Conservation (phyloP, 2,329 filamentous ascomycete species). For the Didymella pomorum region DNA sequence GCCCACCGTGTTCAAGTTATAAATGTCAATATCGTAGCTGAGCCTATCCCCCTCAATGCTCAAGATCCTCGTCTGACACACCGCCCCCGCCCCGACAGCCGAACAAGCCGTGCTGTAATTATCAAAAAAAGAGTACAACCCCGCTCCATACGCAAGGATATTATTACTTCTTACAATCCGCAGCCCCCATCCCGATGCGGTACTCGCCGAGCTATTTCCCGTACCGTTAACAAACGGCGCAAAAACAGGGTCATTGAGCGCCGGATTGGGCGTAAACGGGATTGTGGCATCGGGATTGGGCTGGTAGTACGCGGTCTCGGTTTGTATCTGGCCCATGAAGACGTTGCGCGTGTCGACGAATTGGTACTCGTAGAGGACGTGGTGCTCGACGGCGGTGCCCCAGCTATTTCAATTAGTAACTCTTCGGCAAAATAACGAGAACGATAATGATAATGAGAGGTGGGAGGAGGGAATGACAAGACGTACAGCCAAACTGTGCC, state of each 20-base stretch:
- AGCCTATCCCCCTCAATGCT: conserved; percentile 54
- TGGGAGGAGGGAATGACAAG: too few species aligned
- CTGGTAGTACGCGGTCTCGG: conserved; percentile 87
- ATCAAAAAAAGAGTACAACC: conserved; percentile 73
- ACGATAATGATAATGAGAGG: too few species aligned
- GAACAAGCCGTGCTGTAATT: conserved; percentile 62
- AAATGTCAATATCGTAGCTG: conserved; percentile 51
- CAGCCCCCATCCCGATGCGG: conserved; percentile 67
- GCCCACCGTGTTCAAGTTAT: conserved; percentile 59
- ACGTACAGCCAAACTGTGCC: conserved; percentile 62
- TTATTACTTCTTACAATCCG: conserved; percentile 65
- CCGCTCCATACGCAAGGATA: conserved; percentile 68
- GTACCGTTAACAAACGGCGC: conserved; percentile 59
- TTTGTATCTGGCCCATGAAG: conserved; percentile 85
- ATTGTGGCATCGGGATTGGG: conserved; percentile 77
- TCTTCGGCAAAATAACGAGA: too few species aligned
- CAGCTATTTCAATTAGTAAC: conserved; percentile 54
- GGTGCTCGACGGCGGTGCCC: conserved; percentile 72
- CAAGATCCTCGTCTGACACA: conserved; percentile 61
- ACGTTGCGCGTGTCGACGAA: conserved; percentile 78
- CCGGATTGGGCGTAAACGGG: conserved; percentile 67
- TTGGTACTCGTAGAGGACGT: conserved; percentile 79
- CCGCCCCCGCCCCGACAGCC: conserved; percentile 34
- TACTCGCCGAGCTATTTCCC: conserved; percentile 33
- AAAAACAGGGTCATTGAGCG: conserved; percentile 75